These are phyloP conservation scores for Globisporangium uncinulatum DNA, from an alignment of 352 stramenopile species.

Conservation along the genomic window DNA sequence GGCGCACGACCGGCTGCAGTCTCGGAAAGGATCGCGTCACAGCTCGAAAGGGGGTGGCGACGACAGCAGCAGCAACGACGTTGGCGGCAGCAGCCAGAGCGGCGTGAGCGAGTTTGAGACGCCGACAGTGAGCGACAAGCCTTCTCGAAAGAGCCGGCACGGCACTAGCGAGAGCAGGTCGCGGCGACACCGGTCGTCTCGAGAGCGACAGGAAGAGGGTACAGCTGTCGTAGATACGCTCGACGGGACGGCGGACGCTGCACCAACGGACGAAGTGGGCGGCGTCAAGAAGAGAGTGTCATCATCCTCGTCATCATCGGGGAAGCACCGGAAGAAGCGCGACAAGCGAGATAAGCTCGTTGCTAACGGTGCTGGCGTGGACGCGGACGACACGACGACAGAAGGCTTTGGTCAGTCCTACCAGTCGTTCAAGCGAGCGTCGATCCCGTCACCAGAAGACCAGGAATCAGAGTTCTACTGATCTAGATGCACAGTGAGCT, in stretches of 20 bases:
- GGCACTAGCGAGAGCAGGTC: slow-evolving; percentile 15
- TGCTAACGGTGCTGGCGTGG: neutral
- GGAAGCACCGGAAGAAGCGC: slow-evolving; percentile 54
- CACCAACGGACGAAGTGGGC: slow-evolving; percentile 11
- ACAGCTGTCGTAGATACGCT: neutral
- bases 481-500: neutral
- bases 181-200: slow-evolving; percentile 18
- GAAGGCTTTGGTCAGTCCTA: slow-evolving; percentile 2
- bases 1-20: slow-evolving; percentile 67
- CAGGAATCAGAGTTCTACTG: slow-evolving; percentile 11
- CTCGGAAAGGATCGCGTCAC: slow-evolving; percentile 63
- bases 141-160: slow-evolving; percentile 1
- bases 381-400: slow-evolving; percentile 4
- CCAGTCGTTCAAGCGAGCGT: neutral
- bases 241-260: neutral
- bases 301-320: slow-evolving; percentile 5
- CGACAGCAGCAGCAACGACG: slow-evolving; percentile 5
- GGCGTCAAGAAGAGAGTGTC: slow-evolving; percentile 29
- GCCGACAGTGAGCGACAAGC: slow-evolving; percentile 7
- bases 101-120: slow-evolving; percentile 46
- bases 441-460: slow-evolving; percentile 8
- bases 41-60: slow-evolving; percentile 31
- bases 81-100: slow-evolving; percentile 12
- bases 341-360: slow-evolving; percentile 33
- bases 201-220: slow-evolving; percentile 21